phyloP scores from a whole-genome alignment of 2,329 filamentous ascomycete genomes.

The Hypoxylon sp. region DNA sequence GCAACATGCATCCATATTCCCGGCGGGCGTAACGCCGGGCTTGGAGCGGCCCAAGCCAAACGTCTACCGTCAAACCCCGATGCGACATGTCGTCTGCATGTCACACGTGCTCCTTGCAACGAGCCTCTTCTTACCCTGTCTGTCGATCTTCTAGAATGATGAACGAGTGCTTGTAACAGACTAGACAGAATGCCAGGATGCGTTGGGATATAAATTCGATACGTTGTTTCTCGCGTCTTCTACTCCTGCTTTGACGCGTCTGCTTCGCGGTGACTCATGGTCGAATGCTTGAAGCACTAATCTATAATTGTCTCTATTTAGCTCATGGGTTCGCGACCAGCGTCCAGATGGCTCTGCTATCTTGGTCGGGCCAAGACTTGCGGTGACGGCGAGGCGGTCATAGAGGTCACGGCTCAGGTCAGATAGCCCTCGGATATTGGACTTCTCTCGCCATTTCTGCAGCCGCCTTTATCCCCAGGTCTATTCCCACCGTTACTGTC shows the following conservation, averaged over 20 bases:
- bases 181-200: no score
- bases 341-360: neutral
- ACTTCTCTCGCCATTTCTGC: neutral
- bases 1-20: conserved; percentile 4
- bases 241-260: neutral
- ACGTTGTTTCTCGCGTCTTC: neutral
- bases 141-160: conserved; percentile 9
- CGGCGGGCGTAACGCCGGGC: conserved; percentile 12
- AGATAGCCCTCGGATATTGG: conserved; percentile 1
- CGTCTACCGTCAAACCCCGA: neutral
- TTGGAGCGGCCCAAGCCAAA: no score
- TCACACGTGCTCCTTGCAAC: conserved; percentile 18
- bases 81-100: conserved; percentile 16
- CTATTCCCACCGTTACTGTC: neutral
- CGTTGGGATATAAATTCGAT: neutral
- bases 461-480: neutral
- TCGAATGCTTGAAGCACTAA: neutral
- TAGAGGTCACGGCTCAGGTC: neutral
- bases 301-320: neutral
- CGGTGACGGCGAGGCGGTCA: neutral
- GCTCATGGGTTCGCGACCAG: neutral
- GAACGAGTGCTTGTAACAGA: neutral
- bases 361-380: neutral
- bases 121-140: conserved; percentile 13
- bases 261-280: conserved; percentile 8